A percentile compares a stretch with the other conserved stretches of the same genome.
Evolutionary conservation across 805 yeast species (phyloP).

Genomic region (Barnettozyma sp.): DNA sequence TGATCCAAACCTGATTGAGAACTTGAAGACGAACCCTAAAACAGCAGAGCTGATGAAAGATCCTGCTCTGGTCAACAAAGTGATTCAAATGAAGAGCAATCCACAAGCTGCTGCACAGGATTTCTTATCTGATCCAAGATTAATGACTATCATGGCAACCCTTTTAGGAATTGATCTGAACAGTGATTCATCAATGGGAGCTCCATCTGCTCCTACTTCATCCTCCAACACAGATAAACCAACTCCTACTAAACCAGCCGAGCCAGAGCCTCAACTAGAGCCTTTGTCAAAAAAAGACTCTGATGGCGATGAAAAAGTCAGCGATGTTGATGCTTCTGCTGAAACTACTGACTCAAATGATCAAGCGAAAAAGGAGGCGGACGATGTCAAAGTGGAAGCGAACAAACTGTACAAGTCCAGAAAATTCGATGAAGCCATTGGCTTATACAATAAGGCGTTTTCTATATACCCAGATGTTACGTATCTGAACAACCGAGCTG

Average conservation of each 20-base stretch:
- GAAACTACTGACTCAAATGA: too few relatives aligned
- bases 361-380: conserved; percentile 44
- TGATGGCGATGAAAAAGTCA: conserved; percentile 28
- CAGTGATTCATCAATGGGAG: conserved; percentile 21
- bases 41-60: conserved; percentile 84
- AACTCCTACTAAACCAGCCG: conserved; percentile 20
- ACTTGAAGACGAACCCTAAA: conserved; percentile 76
- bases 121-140: conserved; percentile 71
- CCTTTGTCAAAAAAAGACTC: conserved; percentile 30
- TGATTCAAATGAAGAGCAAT: conserved; percentile 52
- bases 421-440: conserved; percentile 91
- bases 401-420: conserved; percentile 79
- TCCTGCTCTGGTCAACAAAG: conserved; percentile 71
- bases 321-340: conserved; percentile 20
- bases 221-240: too few relatives aligned
- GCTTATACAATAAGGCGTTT: conserved; percentile 80
- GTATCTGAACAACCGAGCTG: conserved; percentile 91
- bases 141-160: conserved; percentile 84
- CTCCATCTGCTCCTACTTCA: conserved; percentile 13
- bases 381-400: conserved; percentile 74
- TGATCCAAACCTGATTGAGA: conserved; percentile 73
- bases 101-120: conserved; percentile 70
- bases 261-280: conserved; percentile 21
- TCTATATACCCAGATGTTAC: conserved; percentile 77
- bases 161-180: conserved; percentile 76